phyloP scores from a whole-genome alignment of 164 flowering plant species.

The Vitis rotundifolia region DNA sequence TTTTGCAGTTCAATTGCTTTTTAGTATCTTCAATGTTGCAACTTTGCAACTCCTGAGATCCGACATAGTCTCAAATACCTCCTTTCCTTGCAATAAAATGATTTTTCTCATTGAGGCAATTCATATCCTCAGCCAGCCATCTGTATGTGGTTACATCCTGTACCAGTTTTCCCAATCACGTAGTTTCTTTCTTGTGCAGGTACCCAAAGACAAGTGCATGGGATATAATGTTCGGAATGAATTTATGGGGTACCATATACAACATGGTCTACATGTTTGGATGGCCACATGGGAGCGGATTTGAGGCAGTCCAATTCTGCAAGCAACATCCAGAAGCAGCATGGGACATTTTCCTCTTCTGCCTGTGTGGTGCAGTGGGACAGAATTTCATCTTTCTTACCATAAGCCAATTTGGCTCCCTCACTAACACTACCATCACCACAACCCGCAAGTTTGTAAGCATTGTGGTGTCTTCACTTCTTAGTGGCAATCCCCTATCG shows the following conservation, averaged over 20 bases:
- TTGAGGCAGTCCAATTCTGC: constrained; percentile 81
- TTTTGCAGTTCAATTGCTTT: too few species aligned
- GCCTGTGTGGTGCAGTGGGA: constrained; percentile 96
- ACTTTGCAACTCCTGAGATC: too few species aligned
- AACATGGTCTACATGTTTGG: constrained; percentile 93
- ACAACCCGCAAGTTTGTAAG: constrained; percentile 98
- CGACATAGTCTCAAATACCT: too few species aligned
- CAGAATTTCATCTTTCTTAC: constrained; percentile 98
- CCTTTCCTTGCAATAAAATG: not conserved
- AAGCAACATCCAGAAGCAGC: constrained; percentile 92
- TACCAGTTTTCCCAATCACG: not conserved
- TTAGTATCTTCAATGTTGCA: too few species aligned
- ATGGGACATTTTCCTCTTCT: constrained; percentile 90
- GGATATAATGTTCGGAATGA: constrained; percentile 99
- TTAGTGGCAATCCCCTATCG: constrained; percentile 96
- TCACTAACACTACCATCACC: constrained; percentile 96
- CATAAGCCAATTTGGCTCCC: constrained; percentile 91
- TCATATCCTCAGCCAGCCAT: not conserved
- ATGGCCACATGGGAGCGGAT: constrained; percentile 79
- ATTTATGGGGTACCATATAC: constrained; percentile 97
- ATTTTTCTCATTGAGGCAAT: not conserved
- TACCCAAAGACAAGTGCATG: constrained; percentile 96
- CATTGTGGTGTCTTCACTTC: constrained; percentile 88
- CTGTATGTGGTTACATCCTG: not conserved
- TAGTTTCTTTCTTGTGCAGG: constrained; percentile 39